phyloP scores from a whole-genome alignment of 192 early-diverging fungal genomes.

The Neocallimastix lanati region DNA sequence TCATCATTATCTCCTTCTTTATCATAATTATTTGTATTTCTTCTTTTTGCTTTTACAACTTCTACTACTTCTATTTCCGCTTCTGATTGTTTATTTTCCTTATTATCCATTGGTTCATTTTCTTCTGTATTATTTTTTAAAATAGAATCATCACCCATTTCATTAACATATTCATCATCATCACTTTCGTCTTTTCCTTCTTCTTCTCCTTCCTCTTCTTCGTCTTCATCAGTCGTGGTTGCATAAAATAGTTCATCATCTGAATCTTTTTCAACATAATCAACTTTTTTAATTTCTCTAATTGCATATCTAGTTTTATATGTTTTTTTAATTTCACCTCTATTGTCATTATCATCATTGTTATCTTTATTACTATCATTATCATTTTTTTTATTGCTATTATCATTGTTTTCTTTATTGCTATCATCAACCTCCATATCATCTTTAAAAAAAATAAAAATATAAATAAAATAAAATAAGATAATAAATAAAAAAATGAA shows the following conservation, averaged over 20 bases:
- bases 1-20: background rate
- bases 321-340: background rate
- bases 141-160: background rate
- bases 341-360: background rate
- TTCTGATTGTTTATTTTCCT: no score
- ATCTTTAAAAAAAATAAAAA: no score
- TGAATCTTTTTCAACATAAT: background rate
- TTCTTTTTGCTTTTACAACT: background rate
- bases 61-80: no score
- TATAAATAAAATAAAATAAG: no score
- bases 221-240: background rate
- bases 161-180: background rate
- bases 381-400: no score
- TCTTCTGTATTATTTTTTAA: no score
- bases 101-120: no score
- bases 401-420: no score
- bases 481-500: no score
- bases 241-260: background rate
- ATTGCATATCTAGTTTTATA: background rate
- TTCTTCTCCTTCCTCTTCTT: background rate
- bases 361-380: background rate
- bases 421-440: no score
- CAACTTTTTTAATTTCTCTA: background rate
- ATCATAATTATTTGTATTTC: no score
- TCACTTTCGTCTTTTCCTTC: background rate